Evolutionary conservation across 169 alveolate species (phyloP).

Genomic region (Toxoplasma gondii): DNA sequence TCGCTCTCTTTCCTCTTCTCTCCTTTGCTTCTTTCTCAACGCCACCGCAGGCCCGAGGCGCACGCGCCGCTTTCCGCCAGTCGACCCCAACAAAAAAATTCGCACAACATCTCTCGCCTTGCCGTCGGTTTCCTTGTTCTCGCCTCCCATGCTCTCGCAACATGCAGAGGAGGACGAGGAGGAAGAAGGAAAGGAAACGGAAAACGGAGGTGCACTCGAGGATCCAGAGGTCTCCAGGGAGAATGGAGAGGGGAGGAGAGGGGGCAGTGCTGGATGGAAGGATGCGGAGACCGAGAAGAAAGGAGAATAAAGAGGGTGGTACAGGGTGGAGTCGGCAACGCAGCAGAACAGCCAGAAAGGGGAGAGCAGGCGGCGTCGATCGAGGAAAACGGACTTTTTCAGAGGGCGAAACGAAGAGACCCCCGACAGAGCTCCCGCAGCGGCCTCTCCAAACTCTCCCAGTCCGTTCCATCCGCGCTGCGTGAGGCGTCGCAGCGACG

Average conservation of each 20-base stretch:
- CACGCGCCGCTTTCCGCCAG: neutral
- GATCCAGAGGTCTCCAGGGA: neutral
- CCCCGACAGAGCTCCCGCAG: neutral
- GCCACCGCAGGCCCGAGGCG: neutral
- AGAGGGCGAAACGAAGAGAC: neutral
- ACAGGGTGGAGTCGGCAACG: neutral
- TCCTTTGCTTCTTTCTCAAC: too few relatives aligned
- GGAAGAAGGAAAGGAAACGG: too few relatives aligned
- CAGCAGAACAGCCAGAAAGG: neutral
- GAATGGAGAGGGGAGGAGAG: neutral
- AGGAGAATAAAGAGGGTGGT: neutral
- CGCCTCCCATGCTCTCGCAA: neutral
- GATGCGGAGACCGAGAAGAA: neutral
- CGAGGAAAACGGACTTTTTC: neutral
- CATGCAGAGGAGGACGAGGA: too few relatives aligned
- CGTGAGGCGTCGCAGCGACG: too few relatives aligned
- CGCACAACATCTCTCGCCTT: neutral
- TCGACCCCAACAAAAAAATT: neutral
- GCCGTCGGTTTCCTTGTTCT: neutral
- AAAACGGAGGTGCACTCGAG: too few relatives aligned
- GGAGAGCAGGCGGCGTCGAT: conserved; percentile 10
- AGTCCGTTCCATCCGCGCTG: neutral
- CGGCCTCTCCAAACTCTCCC: neutral
- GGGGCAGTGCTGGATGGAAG: neutral
- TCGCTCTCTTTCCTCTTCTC: neutral